Conservation (phyloP, 1,284 basidiomycete species). For the Puccinia sorghi region DNA sequence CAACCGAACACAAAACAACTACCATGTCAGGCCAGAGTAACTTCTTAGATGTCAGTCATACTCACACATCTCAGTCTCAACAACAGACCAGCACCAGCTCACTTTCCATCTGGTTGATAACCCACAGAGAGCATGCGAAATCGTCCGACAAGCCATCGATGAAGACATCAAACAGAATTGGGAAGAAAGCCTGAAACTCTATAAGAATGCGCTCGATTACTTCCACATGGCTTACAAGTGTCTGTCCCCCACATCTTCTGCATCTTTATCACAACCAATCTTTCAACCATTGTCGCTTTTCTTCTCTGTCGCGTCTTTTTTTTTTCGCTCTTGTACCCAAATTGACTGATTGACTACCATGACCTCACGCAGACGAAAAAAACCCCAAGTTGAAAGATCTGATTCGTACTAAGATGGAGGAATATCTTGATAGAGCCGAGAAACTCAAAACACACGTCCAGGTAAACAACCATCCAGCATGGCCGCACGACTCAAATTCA, state of each 20-base stretch:
- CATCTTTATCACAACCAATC: not conserved
- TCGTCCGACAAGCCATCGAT: constrained; percentile 89
- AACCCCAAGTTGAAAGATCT: constrained; percentile 88
- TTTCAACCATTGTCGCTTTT: not conserved
- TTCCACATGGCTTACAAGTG: constrained; percentile 90
- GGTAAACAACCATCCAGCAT: not conserved
- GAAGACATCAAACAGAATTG: constrained; percentile 94
- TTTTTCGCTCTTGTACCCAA: not conserved
- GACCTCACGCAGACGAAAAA: constrained; percentile 73
- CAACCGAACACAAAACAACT: not conserved
- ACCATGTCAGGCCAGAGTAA: constrained; percentile 59
- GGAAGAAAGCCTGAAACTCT: constrained; percentile 58
- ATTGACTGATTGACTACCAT: not conserved
- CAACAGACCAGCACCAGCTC: constrained; percentile 7
- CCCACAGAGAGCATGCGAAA: constrained; percentile 82
- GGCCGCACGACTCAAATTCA: not conserved
- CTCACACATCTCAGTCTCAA: not conserved
- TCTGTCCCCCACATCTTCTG: constrained; percentile 58
- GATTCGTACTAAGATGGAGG: constrained; percentile 84
- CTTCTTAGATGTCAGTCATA: constrained; percentile 62
- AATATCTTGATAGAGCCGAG: constrained; percentile 91
- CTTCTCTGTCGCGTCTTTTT: not conserved
- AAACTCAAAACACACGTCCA: constrained; percentile 71
- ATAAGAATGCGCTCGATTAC: constrained; percentile 93
- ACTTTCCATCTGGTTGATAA: not conserved